These are phyloP conservation scores for Pythium periplocum DNA, from an alignment of 352 stramenopile species.

Conservation along the genomic window DNA sequence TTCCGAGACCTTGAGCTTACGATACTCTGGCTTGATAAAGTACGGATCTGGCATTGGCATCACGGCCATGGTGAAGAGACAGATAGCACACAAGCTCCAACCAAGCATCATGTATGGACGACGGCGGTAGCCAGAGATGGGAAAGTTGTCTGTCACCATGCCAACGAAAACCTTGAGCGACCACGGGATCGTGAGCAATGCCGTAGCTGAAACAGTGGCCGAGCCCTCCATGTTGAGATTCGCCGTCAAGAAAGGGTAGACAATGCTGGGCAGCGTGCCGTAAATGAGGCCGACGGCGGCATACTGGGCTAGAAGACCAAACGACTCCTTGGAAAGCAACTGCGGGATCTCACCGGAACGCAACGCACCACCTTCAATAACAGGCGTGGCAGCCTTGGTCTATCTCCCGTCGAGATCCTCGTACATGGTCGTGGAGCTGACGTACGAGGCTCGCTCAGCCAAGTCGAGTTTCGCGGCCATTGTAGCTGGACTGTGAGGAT, in stretches of 20 bases:
- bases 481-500: background rate
- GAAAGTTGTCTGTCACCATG: constrained; percentile 28
- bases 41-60: constrained; percentile 20
- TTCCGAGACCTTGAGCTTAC: constrained; percentile 4
- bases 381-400: background rate
- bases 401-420: constrained; percentile 4
- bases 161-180: constrained; percentile 35
- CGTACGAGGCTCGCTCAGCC: constrained; percentile 17
- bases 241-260: constrained; percentile 24
- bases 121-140: constrained; percentile 31
- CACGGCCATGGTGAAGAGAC: constrained; percentile 22
- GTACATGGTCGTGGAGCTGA: constrained; percentile 11
- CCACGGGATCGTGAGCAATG: constrained; percentile 26
- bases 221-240: constrained; percentile 29
- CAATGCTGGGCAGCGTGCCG: constrained; percentile 20
- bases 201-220: constrained; percentile 18
- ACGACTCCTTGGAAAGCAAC: constrained; percentile 19
- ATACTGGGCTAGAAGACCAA: constrained; percentile 28
- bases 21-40: constrained; percentile 15
- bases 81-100: constrained; percentile 17
- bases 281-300: constrained; percentile 24
- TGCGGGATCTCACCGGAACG: constrained; percentile 15
- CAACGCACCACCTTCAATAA: constrained; percentile 14
- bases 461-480: constrained; percentile 7
- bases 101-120: constrained; percentile 35